Evolutionary conservation across 2,329 filamentous ascomycete species (phyloP).

Genomic region (Colletotrichum tropicicola): DNA sequence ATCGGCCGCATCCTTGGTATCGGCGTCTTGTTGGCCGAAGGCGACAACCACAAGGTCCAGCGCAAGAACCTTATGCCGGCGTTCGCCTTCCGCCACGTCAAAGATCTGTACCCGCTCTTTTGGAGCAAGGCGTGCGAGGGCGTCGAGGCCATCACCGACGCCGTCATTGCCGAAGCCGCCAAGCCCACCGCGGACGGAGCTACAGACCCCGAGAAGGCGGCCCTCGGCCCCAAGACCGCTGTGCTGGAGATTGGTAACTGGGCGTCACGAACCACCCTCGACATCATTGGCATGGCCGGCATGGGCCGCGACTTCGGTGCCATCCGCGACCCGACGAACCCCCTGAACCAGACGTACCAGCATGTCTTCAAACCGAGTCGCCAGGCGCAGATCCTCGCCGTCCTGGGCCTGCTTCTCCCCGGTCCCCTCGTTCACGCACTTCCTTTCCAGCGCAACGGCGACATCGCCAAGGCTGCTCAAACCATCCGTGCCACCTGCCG

Average conservation of each 20-base stretch:
- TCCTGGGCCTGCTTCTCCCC: conserved; percentile 72
- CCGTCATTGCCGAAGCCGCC: conserved; percentile 38
- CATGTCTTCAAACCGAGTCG: conserved; percentile 61
- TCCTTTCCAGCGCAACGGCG: conserved; percentile 76
- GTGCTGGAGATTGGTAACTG: conserved; percentile 65
- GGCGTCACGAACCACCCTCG: conserved; percentile 74
- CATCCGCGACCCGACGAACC: conserved; percentile 66
- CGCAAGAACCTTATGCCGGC: conserved; percentile 83
- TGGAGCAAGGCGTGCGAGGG: conserved; percentile 80
- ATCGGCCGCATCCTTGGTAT: conserved; percentile 74
- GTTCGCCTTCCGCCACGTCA: conserved; percentile 87
- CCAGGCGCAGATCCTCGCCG: conserved; percentile 61
- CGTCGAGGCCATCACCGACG: conserved; percentile 66
- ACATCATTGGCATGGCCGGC: conserved; percentile 79
- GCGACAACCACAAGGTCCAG: conserved; percentile 88
- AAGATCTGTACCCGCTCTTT: conserved; percentile 84
- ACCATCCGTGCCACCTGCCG: conserved; percentile 73
- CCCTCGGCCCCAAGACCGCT: conserved; percentile 39
- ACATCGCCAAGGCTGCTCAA: conserved; percentile 63
- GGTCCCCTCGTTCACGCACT: conserved; percentile 67
- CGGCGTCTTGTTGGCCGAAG: conserved; percentile 83
- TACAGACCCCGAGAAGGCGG: conserved; percentile 35
- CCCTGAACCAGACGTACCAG: conserved; percentile 66
- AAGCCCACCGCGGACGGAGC: conserved; percentile 40
- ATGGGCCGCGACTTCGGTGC: conserved; percentile 77